Conservation (phyloP, 805 yeast species). For the Candida coquimbonensis region DNA sequence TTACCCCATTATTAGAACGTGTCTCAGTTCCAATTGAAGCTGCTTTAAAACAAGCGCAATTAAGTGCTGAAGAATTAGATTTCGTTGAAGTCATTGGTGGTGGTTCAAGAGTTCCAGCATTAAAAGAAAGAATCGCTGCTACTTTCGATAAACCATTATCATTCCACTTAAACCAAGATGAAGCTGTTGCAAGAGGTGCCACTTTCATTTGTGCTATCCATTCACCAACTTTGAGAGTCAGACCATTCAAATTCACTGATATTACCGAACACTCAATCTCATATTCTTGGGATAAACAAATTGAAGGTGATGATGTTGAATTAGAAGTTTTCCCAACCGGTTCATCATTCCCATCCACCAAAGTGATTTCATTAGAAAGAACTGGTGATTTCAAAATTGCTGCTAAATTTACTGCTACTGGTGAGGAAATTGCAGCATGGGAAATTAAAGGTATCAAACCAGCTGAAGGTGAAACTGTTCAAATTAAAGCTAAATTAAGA, state of each 20-base stretch:
- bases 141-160: slow-evolving; percentile 82
- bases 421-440: slow-evolving; percentile 78
- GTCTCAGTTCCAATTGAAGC: slow-evolving; percentile 69
- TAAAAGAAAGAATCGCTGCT: slow-evolving; percentile 75
- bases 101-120: slow-evolving; percentile 92
- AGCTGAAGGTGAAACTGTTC: slow-evolving; percentile 70
- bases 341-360: slow-evolving; percentile 88
- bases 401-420: slow-evolving; percentile 77
- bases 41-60: slow-evolving; percentile 76
- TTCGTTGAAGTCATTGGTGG: slow-evolving; percentile 97
- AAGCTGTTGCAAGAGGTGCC: slow-evolving; percentile 98
- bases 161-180: slow-evolving; percentile 96
- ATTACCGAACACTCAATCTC: slow-evolving; percentile 87
- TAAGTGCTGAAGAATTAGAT: slow-evolving; percentile 69
- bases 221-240: slow-evolving; percentile 96
- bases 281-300: slow-evolving; percentile 90
- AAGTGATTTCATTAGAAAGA: slow-evolving; percentile 91
- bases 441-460: slow-evolving; percentile 77
- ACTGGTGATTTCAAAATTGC: slow-evolving; percentile 78
- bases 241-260: slow-evolving; percentile 98
- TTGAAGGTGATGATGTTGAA: slow-evolving; percentile 81
- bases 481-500: slow-evolving; percentile 90
- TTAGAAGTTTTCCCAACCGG: slow-evolving; percentile 97
- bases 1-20: slow-evolving; percentile 73
- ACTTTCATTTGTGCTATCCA: slow-evolving; percentile 98